Conservation (phyloP, 495 filamentous ascomycete species). For the Aspergillus bertholletiae region DNA sequence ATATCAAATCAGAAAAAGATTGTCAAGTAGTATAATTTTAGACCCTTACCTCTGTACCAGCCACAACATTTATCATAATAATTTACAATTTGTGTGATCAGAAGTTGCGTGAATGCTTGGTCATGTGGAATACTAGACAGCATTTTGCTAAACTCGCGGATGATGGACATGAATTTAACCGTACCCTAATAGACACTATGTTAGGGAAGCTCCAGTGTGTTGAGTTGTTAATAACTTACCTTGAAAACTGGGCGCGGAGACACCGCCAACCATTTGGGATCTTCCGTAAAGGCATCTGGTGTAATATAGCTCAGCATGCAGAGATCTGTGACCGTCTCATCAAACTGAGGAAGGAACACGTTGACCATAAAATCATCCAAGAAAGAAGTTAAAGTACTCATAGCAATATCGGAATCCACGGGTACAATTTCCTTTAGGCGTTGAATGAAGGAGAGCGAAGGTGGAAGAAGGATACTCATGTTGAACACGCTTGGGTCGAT, state of each 20-base stretch:
- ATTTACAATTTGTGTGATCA: constrained; percentile 82
- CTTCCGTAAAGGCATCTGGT: constrained; percentile 81
- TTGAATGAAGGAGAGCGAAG: constrained; percentile 90
- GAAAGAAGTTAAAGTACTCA: constrained; percentile 88
- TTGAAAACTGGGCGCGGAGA: constrained; percentile 87
- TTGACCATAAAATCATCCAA: constrained; percentile 98
- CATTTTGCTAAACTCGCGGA: constrained; percentile 91
- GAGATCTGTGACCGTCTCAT: constrained; percentile 89
- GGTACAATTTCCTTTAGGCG: constrained; percentile 90
- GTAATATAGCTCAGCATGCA: constrained; percentile 79
- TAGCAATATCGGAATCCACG: constrained; percentile 73
- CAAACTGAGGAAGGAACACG: constrained; percentile 93
- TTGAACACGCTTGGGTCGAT: constrained; percentile 97
- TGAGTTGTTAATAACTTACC: constrained; percentile 20
- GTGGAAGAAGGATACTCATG: constrained; percentile 88
- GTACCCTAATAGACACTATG: constrained; percentile 57
- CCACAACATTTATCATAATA: constrained; percentile 89
- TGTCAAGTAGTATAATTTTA: neutral
- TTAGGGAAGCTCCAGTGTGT: constrained; percentile 1
- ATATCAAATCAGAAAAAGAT: neutral
- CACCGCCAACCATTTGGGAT: constrained; percentile 72
- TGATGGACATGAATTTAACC: constrained; percentile 77
- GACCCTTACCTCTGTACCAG: constrained; percentile 71
- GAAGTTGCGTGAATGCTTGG: constrained; percentile 85
- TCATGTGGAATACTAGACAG: constrained; percentile 94